These are phyloP conservation scores for Myriosclerotinia scirpicola DNA, from an alignment of 2,329 filamentous ascomycete genomes.

Conservation along the genomic window DNA sequence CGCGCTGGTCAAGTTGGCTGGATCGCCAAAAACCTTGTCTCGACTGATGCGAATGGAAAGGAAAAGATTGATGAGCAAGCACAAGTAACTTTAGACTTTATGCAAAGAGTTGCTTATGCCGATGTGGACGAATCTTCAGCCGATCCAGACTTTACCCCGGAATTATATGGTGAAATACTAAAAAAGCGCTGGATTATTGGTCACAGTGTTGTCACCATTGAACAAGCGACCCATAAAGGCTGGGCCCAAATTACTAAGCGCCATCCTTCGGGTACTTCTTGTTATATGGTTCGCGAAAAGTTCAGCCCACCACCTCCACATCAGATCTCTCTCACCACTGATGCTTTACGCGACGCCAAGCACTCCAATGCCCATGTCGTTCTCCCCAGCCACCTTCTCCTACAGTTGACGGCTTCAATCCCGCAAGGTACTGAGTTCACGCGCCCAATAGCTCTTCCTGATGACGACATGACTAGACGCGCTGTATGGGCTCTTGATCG, in stretches of 20 bases:
- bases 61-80: constrained; percentile 87
- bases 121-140: constrained; percentile 76
- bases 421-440: constrained; percentile 57
- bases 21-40: constrained; percentile 82
- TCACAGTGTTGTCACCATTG: constrained; percentile 71
- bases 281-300: constrained; percentile 54
- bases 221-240: constrained; percentile 65
- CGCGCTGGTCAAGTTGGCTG: constrained; percentile 81
- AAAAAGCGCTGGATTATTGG: constrained; percentile 72
- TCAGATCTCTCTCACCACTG: constrained; percentile 51
- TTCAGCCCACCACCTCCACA: constrained; percentile 59
- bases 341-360: constrained; percentile 52
- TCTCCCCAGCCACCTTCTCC: constrained; percentile 71
- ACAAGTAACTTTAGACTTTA: constrained; percentile 89
- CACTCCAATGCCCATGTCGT: constrained; percentile 57
- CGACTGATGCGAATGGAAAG: constrained; percentile 72
- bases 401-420: constrained; percentile 65
- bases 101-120: constrained; percentile 84
- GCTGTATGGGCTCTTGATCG: constrained; percentile 81
- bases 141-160: constrained; percentile 63
- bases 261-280: constrained; percentile 67
- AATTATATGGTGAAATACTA: constrained; percentile 63
- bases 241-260: constrained; percentile 71
- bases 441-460: constrained; percentile 74
- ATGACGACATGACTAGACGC: constrained; percentile 54